Percentiles rank a stretch among this genome's conserved stretches.
Conservation (phyloP, 192 early-diverging fungal species). For the Entrophospora sp. region DNA sequence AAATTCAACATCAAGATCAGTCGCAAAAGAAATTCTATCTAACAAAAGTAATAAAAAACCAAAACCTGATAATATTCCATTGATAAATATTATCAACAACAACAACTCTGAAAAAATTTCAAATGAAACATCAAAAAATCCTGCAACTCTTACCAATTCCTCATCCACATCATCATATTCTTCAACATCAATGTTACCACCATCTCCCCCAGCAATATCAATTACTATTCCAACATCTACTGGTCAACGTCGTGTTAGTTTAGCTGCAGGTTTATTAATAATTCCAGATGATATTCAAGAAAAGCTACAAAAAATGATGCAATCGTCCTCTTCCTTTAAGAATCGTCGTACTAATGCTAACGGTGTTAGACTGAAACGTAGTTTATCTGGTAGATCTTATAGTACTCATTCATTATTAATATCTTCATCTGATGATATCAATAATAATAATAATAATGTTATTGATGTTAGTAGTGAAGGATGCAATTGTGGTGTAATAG, state of each 20-base stretch:
- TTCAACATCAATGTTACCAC: background rate
- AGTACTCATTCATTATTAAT: slow-evolving; percentile 18
- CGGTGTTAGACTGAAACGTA: slow-evolving; percentile 10
- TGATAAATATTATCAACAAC: too few relatives aligned
- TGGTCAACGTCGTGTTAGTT: slow-evolving; percentile 31
- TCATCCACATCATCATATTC: background rate
- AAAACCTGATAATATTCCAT: slow-evolving; percentile 12
- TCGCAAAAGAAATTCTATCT: too few relatives aligned
- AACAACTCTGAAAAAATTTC: too few relatives aligned
- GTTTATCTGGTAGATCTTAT: slow-evolving; percentile 18
- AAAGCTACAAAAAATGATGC: background rate
- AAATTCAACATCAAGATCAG: too few relatives aligned
- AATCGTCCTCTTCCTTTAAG: background rate
- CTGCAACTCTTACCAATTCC: slow-evolving; percentile 21
- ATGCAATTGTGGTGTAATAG: too few relatives aligned
- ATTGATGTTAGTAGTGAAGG: background rate
- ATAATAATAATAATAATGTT: background rate
- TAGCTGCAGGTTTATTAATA: slow-evolving; percentile 36
- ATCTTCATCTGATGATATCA: background rate
- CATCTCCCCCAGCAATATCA: background rate
- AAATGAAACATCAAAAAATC: too few relatives aligned
- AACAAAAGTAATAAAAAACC: too few relatives aligned
- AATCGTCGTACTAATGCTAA: background rate
- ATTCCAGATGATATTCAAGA: slow-evolving; percentile 33
- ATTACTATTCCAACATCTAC: slow-evolving; percentile 5